Evolutionary conservation across 2,329 filamentous ascomycete genomes (phyloP).

Genomic region (Talaromyces sp.): DNA sequence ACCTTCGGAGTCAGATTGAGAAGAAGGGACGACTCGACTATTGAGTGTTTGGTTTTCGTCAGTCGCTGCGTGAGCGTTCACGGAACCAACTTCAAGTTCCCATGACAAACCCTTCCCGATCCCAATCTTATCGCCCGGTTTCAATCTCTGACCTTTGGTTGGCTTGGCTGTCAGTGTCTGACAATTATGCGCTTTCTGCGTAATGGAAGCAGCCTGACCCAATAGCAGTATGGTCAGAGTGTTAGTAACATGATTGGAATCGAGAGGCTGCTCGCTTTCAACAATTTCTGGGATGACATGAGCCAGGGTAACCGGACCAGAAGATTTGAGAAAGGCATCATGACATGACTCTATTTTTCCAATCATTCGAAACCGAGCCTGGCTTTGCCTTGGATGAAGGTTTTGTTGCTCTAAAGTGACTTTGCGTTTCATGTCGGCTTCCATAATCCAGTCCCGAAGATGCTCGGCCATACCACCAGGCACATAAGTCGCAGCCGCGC

Average conservation of each 20-base stretch:
- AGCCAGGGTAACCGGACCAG: constrained; percentile 13
- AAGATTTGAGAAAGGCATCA: constrained; percentile 12
- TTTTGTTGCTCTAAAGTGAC: neutral
- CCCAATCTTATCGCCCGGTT: constrained; percentile 27
- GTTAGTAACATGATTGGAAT: no score
- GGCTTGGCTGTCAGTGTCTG: no score
- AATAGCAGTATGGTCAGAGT: constrained; percentile 28
- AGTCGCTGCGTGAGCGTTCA: neutral
- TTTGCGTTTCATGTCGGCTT: constrained; percentile 34
- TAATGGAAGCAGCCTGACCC: constrained; percentile 21
- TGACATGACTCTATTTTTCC: constrained; percentile 8
- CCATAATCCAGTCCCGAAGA: constrained; percentile 41
- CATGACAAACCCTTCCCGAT: constrained; percentile 34
- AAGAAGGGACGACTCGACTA: constrained; percentile 9
- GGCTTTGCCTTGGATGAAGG: neutral
- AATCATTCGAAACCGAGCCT: constrained; percentile 1
- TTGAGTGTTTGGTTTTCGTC: neutral
- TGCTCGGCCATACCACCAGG: constrained; percentile 41
- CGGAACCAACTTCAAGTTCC: constrained; percentile 31
- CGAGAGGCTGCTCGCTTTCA: no score
- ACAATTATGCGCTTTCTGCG: no score
- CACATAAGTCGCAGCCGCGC: constrained; percentile 28
- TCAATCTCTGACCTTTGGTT: no score
- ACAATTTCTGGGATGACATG: neutral
- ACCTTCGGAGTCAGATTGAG: constrained; percentile 4